Evolutionary conservation across 306 rosid genomes (phyloP).

Genomic region (Cucurbita argyrosperma): DNA sequence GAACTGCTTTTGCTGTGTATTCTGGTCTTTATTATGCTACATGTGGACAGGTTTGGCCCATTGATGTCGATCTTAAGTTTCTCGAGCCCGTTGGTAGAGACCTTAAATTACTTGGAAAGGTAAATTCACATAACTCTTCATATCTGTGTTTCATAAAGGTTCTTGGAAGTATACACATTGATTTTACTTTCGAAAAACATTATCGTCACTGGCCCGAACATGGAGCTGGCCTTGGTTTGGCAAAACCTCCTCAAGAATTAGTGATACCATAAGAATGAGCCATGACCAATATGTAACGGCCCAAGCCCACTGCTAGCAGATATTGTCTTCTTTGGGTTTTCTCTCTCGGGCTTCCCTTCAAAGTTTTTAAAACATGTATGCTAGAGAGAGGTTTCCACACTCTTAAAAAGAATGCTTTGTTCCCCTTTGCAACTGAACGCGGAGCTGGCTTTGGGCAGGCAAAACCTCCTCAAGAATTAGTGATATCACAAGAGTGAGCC

Average conservation of each 20-base stretch:
- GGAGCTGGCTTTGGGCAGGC: too few species aligned
- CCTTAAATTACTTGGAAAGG: conserved; percentile 82
- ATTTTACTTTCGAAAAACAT: not conserved
- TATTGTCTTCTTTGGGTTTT: too few species aligned
- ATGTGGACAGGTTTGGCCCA: conserved; percentile 77
- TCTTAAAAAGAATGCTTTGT: too few species aligned
- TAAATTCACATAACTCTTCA: not conserved
- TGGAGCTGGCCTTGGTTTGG: not conserved
- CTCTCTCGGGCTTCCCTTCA: too few species aligned
- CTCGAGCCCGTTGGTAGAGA: conserved; percentile 87
- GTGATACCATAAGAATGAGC: not conserved
- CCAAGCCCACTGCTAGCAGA: too few species aligned
- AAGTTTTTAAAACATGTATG: too few species aligned
- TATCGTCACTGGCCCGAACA: not conserved
- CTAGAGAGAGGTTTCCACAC: too few species aligned
- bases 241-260: not conserved
- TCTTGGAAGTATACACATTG: not conserved
- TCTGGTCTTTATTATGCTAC: not conserved
- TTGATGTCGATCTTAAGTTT: conserved; percentile 47
- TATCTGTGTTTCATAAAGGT: not conserved
- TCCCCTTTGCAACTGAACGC: too few species aligned
- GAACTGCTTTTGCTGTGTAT: not conserved
- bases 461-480: too few species aligned
- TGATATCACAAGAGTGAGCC: too few species aligned
- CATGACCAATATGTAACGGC: too few species aligned